Percentiles rank a stretch among this genome's conserved stretches.
Evolutionary conservation across 129 eudicot species (phyloP).

Genomic region (Tagetes erecta): DNA sequence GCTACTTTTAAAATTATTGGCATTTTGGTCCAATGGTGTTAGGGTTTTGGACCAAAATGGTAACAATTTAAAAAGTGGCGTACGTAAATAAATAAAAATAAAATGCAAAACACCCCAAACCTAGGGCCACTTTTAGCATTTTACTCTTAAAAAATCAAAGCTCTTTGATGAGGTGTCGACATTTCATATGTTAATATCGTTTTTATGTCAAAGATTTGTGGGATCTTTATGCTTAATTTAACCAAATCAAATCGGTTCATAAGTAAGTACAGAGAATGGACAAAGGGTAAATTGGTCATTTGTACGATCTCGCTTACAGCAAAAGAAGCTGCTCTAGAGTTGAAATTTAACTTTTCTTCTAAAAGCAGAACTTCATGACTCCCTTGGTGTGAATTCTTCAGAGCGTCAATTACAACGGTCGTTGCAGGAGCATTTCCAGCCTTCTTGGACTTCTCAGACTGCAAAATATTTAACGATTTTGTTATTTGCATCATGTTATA

Average conservation of each 20-base stretch:
- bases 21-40: no score
- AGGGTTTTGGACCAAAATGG: no score
- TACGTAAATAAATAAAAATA: no score
- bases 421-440: conserved; percentile 75
- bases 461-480: conserved; percentile 23
- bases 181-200: neutral
- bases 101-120: no score
- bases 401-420: conserved; percentile 54
- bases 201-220: neutral
- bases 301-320: conserved; percentile 44
- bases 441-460: conserved; percentile 94
- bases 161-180: neutral
- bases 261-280: neutral
- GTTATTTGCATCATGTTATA: neutral
- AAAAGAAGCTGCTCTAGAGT: conserved; percentile 79
- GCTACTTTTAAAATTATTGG: no score
- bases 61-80: no score
- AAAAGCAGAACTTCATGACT: conserved; percentile 59
- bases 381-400: conserved; percentile 54
- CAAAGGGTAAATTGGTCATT: conserved; percentile 30
- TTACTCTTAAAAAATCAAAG: neutral
- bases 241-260: no score
- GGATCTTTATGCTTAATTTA: no score
- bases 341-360: conserved; percentile 79
- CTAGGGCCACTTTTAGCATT: no score